These are phyloP conservation scores for Nyctanthes arbortristis DNA, from an alignment of 257 asterid genomes.

Conservation along the genomic window DNA sequence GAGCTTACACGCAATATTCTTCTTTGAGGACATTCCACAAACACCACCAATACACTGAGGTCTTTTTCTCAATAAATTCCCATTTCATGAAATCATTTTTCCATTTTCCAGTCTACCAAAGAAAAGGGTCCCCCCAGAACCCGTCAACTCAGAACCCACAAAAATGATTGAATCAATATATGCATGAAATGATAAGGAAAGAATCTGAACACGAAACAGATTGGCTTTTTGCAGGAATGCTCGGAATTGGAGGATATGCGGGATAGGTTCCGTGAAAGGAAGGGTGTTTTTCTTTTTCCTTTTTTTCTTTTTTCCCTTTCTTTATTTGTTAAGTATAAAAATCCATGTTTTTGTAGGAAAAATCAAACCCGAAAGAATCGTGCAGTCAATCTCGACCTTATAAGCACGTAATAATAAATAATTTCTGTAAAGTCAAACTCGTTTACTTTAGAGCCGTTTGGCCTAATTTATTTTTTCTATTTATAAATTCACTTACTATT, in stretches of 20 bases:
- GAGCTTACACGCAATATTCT: background rate
- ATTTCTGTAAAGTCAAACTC: too few relatives aligned
- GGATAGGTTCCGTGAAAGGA: background rate
- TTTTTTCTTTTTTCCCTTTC: constrained; percentile 1
- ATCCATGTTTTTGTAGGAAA: background rate
- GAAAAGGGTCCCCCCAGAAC: background rate
- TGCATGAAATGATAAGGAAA: background rate
- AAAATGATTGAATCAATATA: background rate
- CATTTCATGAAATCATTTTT: background rate
- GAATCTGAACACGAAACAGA: background rate
- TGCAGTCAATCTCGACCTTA: background rate
- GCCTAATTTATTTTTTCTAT: too few relatives aligned
- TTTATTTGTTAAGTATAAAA: background rate
- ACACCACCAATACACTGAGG: background rate
- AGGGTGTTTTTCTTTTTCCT: too few relatives aligned
- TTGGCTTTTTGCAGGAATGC: background rate
- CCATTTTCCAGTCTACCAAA: background rate
- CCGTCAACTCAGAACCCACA: background rate
- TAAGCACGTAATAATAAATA: background rate
- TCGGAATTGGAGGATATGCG: background rate
- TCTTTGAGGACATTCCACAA: constrained; percentile 11
- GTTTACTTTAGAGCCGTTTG: too few relatives aligned
- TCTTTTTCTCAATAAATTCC: background rate
- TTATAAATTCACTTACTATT: too few relatives aligned
- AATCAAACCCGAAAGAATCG: background rate